phyloP scores from a whole-genome alignment of 441 rosid species.

The Pelargonium cotyledonis region DNA sequence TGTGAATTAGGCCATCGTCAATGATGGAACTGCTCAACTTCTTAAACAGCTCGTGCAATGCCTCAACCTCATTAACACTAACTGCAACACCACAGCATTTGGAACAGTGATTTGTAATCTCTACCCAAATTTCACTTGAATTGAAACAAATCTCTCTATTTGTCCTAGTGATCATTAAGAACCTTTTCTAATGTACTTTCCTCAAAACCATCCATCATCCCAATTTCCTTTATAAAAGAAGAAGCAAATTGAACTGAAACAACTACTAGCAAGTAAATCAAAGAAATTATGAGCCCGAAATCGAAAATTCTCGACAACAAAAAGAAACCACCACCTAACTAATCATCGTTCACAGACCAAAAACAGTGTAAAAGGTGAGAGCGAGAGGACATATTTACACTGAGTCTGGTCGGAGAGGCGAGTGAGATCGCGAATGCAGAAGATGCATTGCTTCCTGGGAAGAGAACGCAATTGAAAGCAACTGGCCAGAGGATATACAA shows the following conservation, averaged over 20 bases:
- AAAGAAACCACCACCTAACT: not conserved
- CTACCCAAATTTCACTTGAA: not conserved
- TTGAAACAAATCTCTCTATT: not conserved
- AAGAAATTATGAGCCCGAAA: not conserved
- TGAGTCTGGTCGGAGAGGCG: constrained; percentile 1
- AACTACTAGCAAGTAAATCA: not conserved
- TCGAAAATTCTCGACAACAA: not conserved
- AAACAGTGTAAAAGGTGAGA: not conserved
- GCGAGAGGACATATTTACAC: not conserved
- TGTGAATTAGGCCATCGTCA: constrained; percentile 2
- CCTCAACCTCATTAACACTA: not conserved
- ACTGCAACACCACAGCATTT: not conserved
- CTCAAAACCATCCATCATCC: not conserved
- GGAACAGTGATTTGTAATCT: not conserved
- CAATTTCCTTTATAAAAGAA: not conserved
- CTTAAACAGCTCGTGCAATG: constrained; percentile 2
- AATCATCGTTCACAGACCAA: not conserved
- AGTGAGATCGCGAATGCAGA: not conserved
- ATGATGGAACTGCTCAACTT: not conserved
- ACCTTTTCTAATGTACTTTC: not conserved
- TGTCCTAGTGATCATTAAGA: not conserved
- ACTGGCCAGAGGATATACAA: not conserved
- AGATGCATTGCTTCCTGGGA: not conserved
- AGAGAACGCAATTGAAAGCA: not conserved
- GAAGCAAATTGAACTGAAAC: not conserved